Evolutionary conservation across 139 green algal genomes (phyloP).

Genomic region (Closterium sp.): DNA sequence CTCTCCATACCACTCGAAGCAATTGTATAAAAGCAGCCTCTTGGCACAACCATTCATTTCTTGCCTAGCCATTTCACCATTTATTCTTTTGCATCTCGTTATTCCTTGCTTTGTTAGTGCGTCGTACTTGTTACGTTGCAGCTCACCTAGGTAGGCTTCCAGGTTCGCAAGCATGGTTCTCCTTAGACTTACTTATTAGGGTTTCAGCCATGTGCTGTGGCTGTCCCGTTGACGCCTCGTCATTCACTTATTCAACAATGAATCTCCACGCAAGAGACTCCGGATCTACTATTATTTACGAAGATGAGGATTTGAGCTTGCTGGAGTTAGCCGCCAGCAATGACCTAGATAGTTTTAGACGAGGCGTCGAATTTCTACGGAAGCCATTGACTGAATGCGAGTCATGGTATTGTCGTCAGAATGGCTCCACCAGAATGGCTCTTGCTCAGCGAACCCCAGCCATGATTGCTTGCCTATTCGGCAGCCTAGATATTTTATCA

Average conservation of each 20-base stretch:
- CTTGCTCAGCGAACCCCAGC: slow-evolving; percentile 15
- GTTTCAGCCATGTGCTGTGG: background rate
- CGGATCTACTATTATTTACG: background rate
- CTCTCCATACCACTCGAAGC: too few species aligned
- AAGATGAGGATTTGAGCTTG: background rate
- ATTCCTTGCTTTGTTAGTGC: background rate
- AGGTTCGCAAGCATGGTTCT: background rate
- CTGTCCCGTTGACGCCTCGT: background rate
- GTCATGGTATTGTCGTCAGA: slow-evolving; percentile 16
- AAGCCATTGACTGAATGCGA: background rate
- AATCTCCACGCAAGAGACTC: background rate
- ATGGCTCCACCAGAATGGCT: slow-evolving; percentile 15
- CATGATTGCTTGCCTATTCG: slow-evolving; percentile 24
- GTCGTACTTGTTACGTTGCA: too few species aligned
- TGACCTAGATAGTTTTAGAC: background rate
- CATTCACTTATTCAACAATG: background rate
- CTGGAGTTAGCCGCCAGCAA: slow-evolving; percentile 23
- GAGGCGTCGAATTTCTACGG: background rate
- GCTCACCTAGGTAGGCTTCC: background rate
- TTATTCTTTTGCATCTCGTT: background rate
- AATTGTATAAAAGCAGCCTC: too few species aligned
- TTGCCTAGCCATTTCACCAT: background rate
- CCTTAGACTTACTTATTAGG: background rate
- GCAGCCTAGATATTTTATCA: slow-evolving; percentile 15
- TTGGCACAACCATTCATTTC: too few species aligned